These are phyloP conservation scores for Parachlorella kessleri DNA, from an alignment of 139 green algal genomes.

Conservation along the genomic window DNA sequence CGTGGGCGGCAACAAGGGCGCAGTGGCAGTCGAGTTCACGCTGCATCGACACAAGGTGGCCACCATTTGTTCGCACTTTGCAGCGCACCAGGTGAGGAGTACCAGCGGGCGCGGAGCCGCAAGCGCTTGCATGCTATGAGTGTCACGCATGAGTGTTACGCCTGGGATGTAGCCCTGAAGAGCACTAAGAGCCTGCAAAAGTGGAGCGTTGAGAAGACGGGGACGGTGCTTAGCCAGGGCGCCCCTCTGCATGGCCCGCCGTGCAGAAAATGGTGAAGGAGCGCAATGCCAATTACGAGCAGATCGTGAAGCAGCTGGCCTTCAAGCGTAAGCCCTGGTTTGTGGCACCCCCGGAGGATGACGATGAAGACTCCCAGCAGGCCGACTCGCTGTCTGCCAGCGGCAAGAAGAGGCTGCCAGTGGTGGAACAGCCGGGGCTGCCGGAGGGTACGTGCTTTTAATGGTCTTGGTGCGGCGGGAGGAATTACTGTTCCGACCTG, in stretches of 20 bases:
- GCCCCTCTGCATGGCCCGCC: background rate
- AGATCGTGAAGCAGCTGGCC: slow-evolving; percentile 71
- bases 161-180: too few species aligned
- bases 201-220: too few species aligned
- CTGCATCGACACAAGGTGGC: slow-evolving; percentile 77
- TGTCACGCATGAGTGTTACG: too few species aligned
- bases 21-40: slow-evolving; percentile 81
- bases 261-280: slow-evolving; percentile 71
- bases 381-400: background rate
- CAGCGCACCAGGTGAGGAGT: slow-evolving; percentile 92
- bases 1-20: slow-evolving; percentile 96
- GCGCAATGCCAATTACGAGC: slow-evolving; percentile 86
- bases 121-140: too few species aligned
- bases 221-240: too few species aligned
- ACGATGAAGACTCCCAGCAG: background rate
- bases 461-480: too few species aligned
- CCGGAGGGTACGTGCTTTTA: too few species aligned
- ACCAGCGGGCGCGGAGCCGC: too few species aligned
- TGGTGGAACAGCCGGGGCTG: too few species aligned
- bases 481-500: too few species aligned
- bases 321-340: slow-evolving; percentile 55
- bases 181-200: too few species aligned
- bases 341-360: slow-evolving; percentile 8
- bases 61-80: slow-evolving; percentile 89
- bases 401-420: too few species aligned